Percentiles rank a stretch among this genome's conserved stretches.
These are phyloP conservation scores for Pterula multifida DNA, from an alignment of 1,284 basidiomycete species.

Conservation along the genomic window DNA sequence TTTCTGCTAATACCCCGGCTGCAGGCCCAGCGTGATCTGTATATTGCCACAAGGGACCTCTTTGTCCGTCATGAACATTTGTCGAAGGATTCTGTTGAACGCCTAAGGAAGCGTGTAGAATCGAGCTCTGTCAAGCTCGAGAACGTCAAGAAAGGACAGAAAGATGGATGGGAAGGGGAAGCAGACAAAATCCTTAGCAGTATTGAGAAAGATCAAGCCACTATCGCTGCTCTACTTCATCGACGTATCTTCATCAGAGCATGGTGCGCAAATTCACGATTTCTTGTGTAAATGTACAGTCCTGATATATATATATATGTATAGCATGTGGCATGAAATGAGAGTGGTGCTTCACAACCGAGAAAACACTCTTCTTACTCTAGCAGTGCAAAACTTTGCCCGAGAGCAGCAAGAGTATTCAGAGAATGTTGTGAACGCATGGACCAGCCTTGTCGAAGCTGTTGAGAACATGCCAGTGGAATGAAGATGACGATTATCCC, in stretches of 20 bases:
- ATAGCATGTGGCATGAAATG: constrained; percentile 88
- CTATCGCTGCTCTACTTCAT: constrained; percentile 57
- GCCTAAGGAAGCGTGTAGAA: constrained; percentile 77
- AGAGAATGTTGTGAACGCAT: constrained; percentile 52
- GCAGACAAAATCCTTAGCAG: constrained; percentile 56
- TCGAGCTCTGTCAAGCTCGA: constrained; percentile 66
- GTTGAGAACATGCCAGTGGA: constrained; percentile 79
- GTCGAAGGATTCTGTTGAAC: constrained; percentile 76
- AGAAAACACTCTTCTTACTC: constrained; percentile 72
- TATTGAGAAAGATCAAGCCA: constrained; percentile 70
- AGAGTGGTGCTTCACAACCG: constrained; percentile 80
- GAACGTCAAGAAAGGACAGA: constrained; percentile 50
- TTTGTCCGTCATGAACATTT: constrained; percentile 75
- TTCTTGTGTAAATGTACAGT: too few species aligned
- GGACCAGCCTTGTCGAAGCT: constrained; percentile 59
- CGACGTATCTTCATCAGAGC: constrained; percentile 76
- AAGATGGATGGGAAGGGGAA: constrained; percentile 75
- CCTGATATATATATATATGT: background rate
- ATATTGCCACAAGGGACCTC: constrained; percentile 74
- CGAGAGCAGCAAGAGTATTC: constrained; percentile 59
- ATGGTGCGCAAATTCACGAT: constrained; percentile 56
- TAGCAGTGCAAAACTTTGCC: constrained; percentile 60
- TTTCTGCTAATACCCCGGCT: background rate
- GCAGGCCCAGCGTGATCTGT: constrained; percentile 79
- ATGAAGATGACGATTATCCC: constrained; percentile 27